Evolutionary conservation across 2,329 filamentous ascomycete genomes (phyloP).

Genomic region (Madurella fahalii): DNA sequence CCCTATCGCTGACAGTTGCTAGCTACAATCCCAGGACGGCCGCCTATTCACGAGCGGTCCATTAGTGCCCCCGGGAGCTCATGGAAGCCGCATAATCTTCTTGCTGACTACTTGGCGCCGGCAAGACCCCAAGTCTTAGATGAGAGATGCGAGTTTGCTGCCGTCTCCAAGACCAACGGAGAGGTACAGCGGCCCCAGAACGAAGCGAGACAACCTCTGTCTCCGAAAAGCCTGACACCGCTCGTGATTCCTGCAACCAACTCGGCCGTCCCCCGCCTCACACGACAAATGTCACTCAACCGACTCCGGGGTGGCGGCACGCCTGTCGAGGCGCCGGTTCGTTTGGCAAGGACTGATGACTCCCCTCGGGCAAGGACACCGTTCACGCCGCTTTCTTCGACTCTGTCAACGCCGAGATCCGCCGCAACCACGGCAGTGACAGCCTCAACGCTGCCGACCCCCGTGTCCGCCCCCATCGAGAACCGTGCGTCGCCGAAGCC

Average conservation of each 20-base stretch:
- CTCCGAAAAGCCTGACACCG: conserved; percentile 52
- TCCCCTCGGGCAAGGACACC: conserved; percentile 45
- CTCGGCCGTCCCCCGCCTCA: conserved; percentile 31
- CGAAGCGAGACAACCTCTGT: conserved; percentile 38
- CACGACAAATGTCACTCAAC: conserved; percentile 39
- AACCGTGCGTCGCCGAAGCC: conserved; percentile 41
- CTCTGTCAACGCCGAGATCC: conserved; percentile 42
- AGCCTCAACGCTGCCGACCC: conserved; percentile 43
- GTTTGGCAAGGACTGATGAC: conserved; percentile 42
- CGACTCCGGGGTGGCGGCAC: conserved; percentile 45
- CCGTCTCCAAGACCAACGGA: conserved; percentile 21
- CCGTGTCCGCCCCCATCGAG: conserved; percentile 48
- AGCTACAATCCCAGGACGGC: conserved; percentile 66
- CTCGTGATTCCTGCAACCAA: conserved; percentile 50
- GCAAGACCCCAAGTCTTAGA: conserved; percentile 32
- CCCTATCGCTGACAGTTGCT: conserved; percentile 8
- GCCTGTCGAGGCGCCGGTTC: conserved; percentile 38
- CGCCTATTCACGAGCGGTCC: conserved; percentile 61
- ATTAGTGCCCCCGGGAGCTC: conserved; percentile 55
- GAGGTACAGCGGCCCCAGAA: conserved; percentile 21
- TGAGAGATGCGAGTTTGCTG: conserved; percentile 32
- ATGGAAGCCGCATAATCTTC: conserved; percentile 43
- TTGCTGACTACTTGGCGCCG: conserved; percentile 35
- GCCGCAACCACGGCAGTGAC: conserved; percentile 36
- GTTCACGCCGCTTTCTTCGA: conserved; percentile 42